Evolutionary conservation across 495 filamentous ascomycete species (phyloP), one percentile per base, ranked within the genome.

Genomic region (Apodospora peruviana): DNA sequence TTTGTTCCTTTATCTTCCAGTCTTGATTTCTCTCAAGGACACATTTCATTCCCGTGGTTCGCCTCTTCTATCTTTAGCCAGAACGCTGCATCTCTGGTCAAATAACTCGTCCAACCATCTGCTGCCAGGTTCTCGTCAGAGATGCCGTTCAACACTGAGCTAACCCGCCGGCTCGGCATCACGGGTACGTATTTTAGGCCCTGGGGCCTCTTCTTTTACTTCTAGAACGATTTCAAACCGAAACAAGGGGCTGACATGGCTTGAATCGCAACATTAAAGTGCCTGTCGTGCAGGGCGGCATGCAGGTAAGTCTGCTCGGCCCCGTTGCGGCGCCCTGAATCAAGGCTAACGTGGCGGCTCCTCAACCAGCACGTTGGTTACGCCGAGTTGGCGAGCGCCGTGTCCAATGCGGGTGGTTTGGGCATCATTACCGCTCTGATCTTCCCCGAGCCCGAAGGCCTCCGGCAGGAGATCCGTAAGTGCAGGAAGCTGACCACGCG

Each of bases 261-360:
- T n/a, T 53, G 10, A 46, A 49, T 60, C 32, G 35, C 50, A n/a
- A 50, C 51, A 18, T 44, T 35, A 52, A 56, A 93, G 90, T 96
- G 55, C 93, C 93, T 49, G 77, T 98, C n/a, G 88, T 98, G 39
- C 93, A 98, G 76, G 93, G 93, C 64, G 93, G 93, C 47, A 96
- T 95, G 66, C 62, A 67, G 51, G 60, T 61, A 58, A 58, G 61
- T 58, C n/a, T n/a, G 18, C 37, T 3, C 27, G 18, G 20, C 20
- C 27, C 34, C 43, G 20, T 47, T 44, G 25, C 44, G n/a, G 32
- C 9, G 50, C 36, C 22, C 18, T 27, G 39, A 39, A 34, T 21
- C 19, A 37, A n/a, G 19, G 43, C 57, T 65, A 58, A 65, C 55
- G 43, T 55, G 47, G 21, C 54, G 17, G 19, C 47, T 40, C 18